Conservation (phyloP, 2,329 filamentous ascomycete species). For the Bertia moriformis region DNA sequence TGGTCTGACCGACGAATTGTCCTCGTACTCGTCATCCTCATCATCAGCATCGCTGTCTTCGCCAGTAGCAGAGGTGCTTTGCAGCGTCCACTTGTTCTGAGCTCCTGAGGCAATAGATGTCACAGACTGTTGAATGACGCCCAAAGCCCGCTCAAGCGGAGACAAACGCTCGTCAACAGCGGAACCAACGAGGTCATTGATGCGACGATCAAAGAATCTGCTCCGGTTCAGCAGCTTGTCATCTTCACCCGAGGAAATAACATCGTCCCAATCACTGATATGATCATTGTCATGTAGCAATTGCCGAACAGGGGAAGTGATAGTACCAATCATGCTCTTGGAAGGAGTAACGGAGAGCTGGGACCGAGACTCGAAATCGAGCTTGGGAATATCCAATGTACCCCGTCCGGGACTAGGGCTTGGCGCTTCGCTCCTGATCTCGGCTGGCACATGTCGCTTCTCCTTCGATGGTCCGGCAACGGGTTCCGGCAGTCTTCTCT, state of each 20-base stretch:
- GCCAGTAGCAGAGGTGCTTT: neutral
- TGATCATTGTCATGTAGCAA: neutral
- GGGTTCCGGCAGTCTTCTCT: neutral
- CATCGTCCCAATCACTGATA: neutral
- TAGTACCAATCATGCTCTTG: neutral
- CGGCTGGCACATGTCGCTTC: neutral
- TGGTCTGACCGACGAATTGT: neutral
- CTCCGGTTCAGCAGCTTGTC: neutral
- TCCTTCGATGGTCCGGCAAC: neutral
- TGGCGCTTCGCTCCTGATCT: neutral
- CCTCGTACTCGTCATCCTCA: neutral
- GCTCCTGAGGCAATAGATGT: neutral
- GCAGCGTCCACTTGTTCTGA: neutral
- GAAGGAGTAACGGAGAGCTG: neutral
- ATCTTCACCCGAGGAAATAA: neutral
- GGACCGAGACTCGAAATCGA: neutral
- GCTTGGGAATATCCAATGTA: neutral
- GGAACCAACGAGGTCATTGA: neutral
- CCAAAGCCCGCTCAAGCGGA: neutral
- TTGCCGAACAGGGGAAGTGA: neutral
- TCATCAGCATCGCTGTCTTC: neutral
- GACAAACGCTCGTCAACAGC: neutral
- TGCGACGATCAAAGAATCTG: neutral
- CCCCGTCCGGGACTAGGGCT: neutral
- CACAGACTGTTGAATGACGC: neutral